phyloP scores from a whole-genome alignment of 495 filamentous ascomycete genomes.

The Neurospora cerealis region DNA sequence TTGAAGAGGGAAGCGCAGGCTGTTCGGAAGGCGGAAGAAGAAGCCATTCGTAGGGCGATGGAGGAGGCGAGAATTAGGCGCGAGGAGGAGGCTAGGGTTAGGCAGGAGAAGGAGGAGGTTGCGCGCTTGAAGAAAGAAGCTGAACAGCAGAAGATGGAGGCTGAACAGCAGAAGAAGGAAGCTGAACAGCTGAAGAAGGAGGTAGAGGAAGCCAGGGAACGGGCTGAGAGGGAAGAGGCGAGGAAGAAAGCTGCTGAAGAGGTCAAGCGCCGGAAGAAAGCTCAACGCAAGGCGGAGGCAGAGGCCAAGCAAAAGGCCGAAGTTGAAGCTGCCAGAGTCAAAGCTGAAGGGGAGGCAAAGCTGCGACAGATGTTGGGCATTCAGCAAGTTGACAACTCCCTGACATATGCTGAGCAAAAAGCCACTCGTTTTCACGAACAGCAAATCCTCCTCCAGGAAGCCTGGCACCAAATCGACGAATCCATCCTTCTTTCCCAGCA shows the following conservation, averaged over 20 bases:
- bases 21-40: neutral
- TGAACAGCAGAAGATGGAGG: neutral
- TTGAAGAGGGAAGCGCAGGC: neutral
- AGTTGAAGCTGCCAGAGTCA: neutral
- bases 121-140: neutral
- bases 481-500: neutral
- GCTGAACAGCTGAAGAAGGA: neutral
- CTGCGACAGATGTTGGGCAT: neutral
- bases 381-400: neutral
- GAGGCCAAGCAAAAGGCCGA: neutral
- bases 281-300: neutral
- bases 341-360: neutral
- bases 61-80: neutral
- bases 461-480: neutral
- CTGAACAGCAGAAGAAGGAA: neutral
- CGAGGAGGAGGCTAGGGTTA: neutral
- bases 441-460: neutral
- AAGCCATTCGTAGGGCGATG: neutral
- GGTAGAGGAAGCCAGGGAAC: fast-evolving
- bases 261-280: neutral
- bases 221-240: neutral
- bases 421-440: neutral
- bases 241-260: neutral
- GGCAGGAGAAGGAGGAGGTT: neutral
- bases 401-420: neutral